Base-by-base conservation (phyloP, 768 basidiomycete species). In the Hemileccinum impolitum region DNA sequence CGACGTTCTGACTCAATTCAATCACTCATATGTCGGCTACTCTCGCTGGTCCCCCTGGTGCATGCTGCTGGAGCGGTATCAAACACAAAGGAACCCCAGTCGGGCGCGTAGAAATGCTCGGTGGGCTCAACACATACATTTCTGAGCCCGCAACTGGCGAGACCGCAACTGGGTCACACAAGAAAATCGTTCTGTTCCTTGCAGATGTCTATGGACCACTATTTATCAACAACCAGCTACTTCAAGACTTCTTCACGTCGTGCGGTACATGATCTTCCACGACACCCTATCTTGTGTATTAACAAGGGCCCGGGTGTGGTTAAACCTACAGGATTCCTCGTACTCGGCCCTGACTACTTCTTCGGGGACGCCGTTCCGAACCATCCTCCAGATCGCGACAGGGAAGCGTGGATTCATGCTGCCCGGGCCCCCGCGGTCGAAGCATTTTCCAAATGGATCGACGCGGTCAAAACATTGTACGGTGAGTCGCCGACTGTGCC, bases 271-370 rank as follows among this genome's bases (percentile, higher is more conserved):
- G 8, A 30, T 30, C 11, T 9, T 23, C 12, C 8, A 12, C 23
- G 23, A 23, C 23, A 0, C 5, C 9, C 23, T 23, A 6, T 23
- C 28, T 12, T 9, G 28, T 30, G 8, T 30, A 12, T 12, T 30
- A 30, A 30, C 28, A 30, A 30, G 28, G 4, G 11, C 28, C 23
- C 23, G 23, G 23, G 23, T 23, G 11, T 30, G 28, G 11, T 30
- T 30, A 12, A 30, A 30, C 11, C 11, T 30, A 9, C 31, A 84
- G 82, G 82, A 0, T 84, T 77, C 60, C 56, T 73, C 44, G 79
- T 84, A 1, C 60, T 84, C 7, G 81, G 79, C 1, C 70, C 78
- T 8, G 84, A 85, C 54, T 84, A 81, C 55, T 80, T 84, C 64
- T 73, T 80, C 48, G 81, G 82, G 8, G 71, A 75, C 38, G 60